phyloP scores from a whole-genome alignment of 2,329 filamentous ascomycete species.

The Penicillium sp. region DNA sequence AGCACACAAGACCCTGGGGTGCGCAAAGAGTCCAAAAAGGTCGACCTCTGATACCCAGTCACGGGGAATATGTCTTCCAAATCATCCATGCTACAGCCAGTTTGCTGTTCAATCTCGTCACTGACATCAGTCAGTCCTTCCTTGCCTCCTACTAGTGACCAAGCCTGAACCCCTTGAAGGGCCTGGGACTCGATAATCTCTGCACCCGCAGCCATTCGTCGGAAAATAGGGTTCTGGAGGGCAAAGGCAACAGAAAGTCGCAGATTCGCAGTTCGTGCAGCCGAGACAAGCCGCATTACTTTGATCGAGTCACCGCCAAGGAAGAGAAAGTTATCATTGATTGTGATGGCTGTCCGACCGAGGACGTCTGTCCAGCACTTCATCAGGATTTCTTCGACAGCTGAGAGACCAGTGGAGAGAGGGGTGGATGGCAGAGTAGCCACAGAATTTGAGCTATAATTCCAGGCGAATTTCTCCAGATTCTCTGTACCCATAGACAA shows the following conservation, averaged over 20 bases:
- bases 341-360: neutral
- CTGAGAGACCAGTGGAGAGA: neutral
- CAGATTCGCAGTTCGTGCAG: neutral
- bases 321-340: neutral
- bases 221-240: neutral
- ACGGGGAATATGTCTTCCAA: neutral
- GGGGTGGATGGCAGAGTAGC: neutral
- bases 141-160: too few relatives aligned
- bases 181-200: neutral
- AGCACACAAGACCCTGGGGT: neutral
- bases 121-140: too few relatives aligned
- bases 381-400: neutral
- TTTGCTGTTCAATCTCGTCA: too few relatives aligned
- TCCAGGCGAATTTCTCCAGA: neutral
- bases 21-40: neutral
- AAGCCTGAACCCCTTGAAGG: neutral
- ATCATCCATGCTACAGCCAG: neutral
- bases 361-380: neutral
- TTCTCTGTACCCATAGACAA: too few relatives aligned
- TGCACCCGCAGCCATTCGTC: neutral
- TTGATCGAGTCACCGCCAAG: slow-evolving; percentile 7
- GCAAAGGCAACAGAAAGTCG: neutral
- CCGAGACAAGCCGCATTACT: neutral
- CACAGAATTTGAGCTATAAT: neutral
- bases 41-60: neutral